A percentile compares a stretch with the other conserved stretches of the same genome.
Conservation (phyloP, 352 stramenopile species). For the Phytophthora chlamydospora region DNA sequence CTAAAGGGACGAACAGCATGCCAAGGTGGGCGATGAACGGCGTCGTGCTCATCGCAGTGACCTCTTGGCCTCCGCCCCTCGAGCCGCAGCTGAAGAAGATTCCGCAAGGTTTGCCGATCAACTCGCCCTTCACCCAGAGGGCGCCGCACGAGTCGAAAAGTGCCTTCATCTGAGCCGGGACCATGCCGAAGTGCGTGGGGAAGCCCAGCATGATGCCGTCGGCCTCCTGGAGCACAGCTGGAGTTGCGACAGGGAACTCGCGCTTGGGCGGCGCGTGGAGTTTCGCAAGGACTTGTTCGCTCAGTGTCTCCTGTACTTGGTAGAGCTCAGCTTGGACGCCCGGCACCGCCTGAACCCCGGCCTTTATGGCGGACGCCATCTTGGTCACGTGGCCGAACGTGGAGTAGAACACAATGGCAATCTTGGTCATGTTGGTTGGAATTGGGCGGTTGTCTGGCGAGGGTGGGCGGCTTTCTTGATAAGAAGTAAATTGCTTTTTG, state of each 20-base stretch:
- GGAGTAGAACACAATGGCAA: conserved; percentile 83
- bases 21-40: conserved; percentile 87
- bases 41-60: conserved; percentile 72
- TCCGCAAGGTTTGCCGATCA: conserved; percentile 82
- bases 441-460: no score
- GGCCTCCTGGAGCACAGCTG: conserved; percentile 62
- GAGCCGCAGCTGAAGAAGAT: conserved; percentile 80
- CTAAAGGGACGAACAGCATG: conserved; percentile 88
- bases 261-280: conserved; percentile 75
- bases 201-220: conserved; percentile 89
- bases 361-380: conserved; percentile 69
- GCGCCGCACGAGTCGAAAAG: conserved; percentile 81
- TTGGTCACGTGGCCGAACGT: conserved; percentile 84
- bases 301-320: conserved; percentile 81
- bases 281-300: conserved; percentile 67
- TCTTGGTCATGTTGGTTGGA: conserved; percentile 46
- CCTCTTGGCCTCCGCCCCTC: conserved; percentile 85
- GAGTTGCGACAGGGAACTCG: conserved; percentile 58
- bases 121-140: conserved; percentile 70
- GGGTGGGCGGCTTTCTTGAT: no score
- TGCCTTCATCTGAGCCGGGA: conserved; percentile 82
- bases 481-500: no score
- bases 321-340: conserved; percentile 63
- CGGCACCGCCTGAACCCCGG: conserved; percentile 56
- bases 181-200: conserved; percentile 82